Evolutionary conservation across 176 grass and related monocot species (phyloP).

Genomic region (Avena insularis): DNA sequence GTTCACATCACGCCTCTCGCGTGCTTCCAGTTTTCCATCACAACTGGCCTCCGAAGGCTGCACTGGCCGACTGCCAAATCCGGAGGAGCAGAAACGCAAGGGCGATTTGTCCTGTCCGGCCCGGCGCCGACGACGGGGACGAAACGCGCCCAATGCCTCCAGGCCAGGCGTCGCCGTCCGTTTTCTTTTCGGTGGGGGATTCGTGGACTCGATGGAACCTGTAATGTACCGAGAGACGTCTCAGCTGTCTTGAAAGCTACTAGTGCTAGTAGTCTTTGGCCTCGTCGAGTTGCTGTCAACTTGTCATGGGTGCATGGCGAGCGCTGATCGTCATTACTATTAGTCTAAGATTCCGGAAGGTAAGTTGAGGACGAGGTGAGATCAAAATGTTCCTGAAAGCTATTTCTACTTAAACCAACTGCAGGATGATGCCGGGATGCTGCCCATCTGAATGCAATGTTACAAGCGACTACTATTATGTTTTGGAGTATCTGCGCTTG

Average conservation of each 20-base stretch:
- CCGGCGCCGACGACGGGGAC: not conserved
- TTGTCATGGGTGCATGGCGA: not conserved
- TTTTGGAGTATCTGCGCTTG: not conserved
- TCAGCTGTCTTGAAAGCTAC: conserved; percentile 1
- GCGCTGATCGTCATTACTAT: not conserved
- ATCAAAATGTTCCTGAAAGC: not conserved
- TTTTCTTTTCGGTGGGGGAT: not conserved
- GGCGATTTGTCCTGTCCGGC: not conserved
- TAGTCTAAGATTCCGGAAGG: not conserved
- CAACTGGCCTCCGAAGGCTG: not conserved
- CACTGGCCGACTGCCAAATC: not conserved
- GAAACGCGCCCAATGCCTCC: not conserved
- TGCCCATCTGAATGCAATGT: not conserved
- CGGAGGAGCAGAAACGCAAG: not conserved
- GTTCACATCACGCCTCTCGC: conserved; percentile 5
- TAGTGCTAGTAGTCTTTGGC: not conserved
- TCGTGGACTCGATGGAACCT: not conserved
- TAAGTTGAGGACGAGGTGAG: not conserved
- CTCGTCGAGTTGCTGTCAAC: not conserved
- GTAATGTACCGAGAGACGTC: not conserved
- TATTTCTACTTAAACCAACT: not conserved
- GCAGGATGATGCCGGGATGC: not conserved
- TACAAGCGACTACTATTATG: not conserved
- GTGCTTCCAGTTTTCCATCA: not conserved
- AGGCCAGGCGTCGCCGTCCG: not conserved